Conservation (phyloP, 768 basidiomycete genomes). For the Gloeopeniophorella convolvens region DNA sequence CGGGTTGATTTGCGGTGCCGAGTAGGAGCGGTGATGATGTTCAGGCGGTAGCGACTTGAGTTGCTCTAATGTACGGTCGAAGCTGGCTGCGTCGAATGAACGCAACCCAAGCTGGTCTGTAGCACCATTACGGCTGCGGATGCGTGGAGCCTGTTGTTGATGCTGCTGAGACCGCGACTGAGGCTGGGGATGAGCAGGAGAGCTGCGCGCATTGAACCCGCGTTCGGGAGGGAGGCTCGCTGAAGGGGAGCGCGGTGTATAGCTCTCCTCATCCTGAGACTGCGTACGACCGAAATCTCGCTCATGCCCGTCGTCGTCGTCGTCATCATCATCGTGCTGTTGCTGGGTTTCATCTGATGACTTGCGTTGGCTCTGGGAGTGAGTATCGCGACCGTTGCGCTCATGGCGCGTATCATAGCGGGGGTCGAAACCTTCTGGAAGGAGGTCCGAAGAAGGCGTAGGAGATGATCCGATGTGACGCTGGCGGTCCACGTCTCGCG, state of each 20-base stretch:
- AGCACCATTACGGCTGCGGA: conserved; percentile 20
- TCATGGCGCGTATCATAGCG: conserved; percentile 18
- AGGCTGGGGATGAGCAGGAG: conserved; percentile 1
- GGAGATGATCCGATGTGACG: conserved; percentile 14
- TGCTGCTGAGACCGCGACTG: conserved; percentile 3
- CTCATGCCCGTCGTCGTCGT: neutral
- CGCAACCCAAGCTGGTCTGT: conserved; percentile 18
- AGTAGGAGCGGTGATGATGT: conserved; percentile 7
- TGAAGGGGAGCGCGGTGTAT: conserved; percentile 20
- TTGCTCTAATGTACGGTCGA: conserved; percentile 14
- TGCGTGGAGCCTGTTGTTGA: conserved; percentile 5
- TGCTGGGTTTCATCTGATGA: neutral
- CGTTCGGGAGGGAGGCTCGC: conserved; percentile 12
- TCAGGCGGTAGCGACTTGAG: conserved; percentile 7
- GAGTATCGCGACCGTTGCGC: conserved; percentile 7
- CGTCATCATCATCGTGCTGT: conserved; percentile 4
- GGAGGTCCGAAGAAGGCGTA: conserved; percentile 20
- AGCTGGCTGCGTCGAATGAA: conserved; percentile 16
- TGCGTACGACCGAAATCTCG: conserved; percentile 12
- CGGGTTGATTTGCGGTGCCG: neutral
- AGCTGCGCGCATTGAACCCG: conserved; percentile 1
- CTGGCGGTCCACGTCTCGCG: conserved; percentile 10
- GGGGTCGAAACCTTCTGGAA: conserved; percentile 16
- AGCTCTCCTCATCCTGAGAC: conserved; percentile 21
- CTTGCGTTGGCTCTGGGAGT: neutral